Conservation (phyloP, 2,329 filamentous ascomycete species). For the Hypoxylon sp. region DNA sequence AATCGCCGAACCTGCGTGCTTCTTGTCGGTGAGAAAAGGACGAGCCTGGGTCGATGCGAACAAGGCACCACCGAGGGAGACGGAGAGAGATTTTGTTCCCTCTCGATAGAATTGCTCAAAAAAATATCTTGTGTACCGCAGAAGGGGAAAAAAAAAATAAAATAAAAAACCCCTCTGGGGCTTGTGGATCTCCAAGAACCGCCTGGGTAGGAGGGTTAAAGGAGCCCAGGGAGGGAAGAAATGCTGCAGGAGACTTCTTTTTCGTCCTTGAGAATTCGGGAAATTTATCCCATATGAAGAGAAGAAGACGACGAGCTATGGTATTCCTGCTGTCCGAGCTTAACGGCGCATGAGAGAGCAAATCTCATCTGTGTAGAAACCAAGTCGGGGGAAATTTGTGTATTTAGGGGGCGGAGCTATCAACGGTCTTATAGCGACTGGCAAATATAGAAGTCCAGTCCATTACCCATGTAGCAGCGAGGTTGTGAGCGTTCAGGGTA, state of each 20-base stretch:
- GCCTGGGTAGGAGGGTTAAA: conserved; percentile 28
- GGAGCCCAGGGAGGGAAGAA: conserved; percentile 25
- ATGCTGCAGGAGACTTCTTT: conserved; percentile 12
- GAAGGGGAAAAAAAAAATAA: too few relatives aligned
- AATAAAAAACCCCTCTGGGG: conserved; percentile 18
- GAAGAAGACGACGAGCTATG: conserved; percentile 16
- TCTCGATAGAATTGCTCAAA: conserved; percentile 24
- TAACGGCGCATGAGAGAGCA: conserved; percentile 33
- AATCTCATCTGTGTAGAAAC: conserved; percentile 40
- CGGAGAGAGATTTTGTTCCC: conserved; percentile 4
- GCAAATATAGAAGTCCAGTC: conserved; percentile 32
- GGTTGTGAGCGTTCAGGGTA: conserved; percentile 34
- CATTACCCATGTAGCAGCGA: conserved; percentile 31
- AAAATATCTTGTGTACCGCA: conserved; percentile 35
- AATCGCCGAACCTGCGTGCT: conserved; percentile 12
- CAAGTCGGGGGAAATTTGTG: conserved; percentile 29
- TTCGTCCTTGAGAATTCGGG: conserved; percentile 15
- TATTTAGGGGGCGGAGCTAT: conserved; percentile 38
- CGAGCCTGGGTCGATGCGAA: conserved; percentile 2
- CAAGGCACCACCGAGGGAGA: conserved; percentile 11
- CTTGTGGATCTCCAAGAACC: conserved; percentile 32
- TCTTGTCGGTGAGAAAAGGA: conserved; percentile 6
- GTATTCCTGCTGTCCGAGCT: conserved; percentile 41
- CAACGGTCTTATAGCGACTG: conserved; percentile 38
- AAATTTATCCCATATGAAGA: conserved; percentile 20